Percentiles rank a stretch among this genome's conserved stretches.
Conservation (phyloP, 352 stramenopile species). For the Phytophthora foliorum region DNA sequence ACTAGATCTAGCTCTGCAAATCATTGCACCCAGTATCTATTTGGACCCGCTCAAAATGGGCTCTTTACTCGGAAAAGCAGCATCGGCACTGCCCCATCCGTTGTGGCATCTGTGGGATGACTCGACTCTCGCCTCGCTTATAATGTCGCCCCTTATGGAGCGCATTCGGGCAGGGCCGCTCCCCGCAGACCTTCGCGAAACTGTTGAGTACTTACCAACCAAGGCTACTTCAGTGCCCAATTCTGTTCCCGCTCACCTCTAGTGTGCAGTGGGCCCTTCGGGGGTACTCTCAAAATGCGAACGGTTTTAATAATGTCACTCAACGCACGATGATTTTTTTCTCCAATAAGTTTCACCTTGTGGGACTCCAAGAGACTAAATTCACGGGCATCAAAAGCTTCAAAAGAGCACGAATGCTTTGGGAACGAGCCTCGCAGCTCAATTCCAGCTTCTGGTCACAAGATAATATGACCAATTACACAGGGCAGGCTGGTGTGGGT, state of each 20-base stretch:
- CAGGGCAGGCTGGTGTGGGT: constrained; percentile 4
- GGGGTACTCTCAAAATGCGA: not conserved
- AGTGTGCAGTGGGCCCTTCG: not conserved
- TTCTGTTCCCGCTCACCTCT: not conserved
- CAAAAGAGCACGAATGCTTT: constrained; percentile 9
- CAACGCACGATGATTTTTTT: not conserved
- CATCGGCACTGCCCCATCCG: not conserved
- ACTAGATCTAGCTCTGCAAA: not conserved
- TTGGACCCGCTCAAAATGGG: not conserved
- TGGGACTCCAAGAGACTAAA: constrained; percentile 9
- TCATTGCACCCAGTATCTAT: not conserved
- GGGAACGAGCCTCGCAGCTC: constrained; percentile 7
- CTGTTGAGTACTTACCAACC: not conserved
- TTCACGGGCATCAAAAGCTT: constrained; percentile 5
- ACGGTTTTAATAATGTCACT: not conserved
- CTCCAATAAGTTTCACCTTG: not conserved
- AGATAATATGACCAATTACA: constrained; percentile 18
- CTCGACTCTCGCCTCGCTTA: not conserved
- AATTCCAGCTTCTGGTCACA: constrained; percentile 28
- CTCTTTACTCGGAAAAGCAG: not conserved
- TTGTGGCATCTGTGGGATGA: not conserved
- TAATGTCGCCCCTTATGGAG: not conserved
- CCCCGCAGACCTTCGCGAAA: not conserved
- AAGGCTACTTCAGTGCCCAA: not conserved
- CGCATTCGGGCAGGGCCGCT: not conserved